Base-by-base conservation (phyloP, 2,329 filamentous ascomycete species). In the Xylaria sp. region DNA sequence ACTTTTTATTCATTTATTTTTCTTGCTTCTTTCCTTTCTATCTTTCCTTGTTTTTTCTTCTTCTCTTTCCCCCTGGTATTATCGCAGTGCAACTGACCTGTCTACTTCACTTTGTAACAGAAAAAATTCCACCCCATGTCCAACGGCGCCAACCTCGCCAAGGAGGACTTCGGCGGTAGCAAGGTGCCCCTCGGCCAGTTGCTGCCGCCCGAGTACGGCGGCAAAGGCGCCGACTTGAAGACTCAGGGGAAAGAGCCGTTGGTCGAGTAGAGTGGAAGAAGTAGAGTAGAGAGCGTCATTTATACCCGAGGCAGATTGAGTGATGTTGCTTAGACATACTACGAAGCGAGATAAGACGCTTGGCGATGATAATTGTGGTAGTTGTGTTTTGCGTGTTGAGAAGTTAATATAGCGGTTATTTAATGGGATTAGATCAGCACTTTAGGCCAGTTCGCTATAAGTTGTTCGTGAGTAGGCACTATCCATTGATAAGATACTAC, bases 81-180 rank as follows among this genome's bases (percentile, higher is more conserved):
- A 18, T 48, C 23, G 20, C 9, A 7, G 2, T 46, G 15, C 57
- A 25, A 7, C 50, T 70, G n/a, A 70, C 56, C 1, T 28, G 10
- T 37, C 5, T 32, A 4, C 51, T 1, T 0, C 32, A 3, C 4
- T n/a, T 56, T 15, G 37, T 25, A 72, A n/a, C n/a, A n/a, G 70
- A 91, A 91, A 83, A 94, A 94, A 79, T 93, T 94, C 82, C 91
- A 93, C 76, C 92, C 92, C 55, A 89, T 94, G 83, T 86, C 87
- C 71, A 92, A 92, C 75, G 94, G 94, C 25, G 87, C 83, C 52
- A 89, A 88, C 66, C 84, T 98, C 59, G 89, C 89, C 20, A 84
- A 83, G 13, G 87, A 89, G 80, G 48, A 65, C 18, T 83, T 89
- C 69, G 70, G 72, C 18, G 88, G 74, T n/a, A 82, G 77, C 76